Evolutionary conservation across 345 rosid genomes (phyloP).

Genomic region (Eucalyptus curtisii): DNA sequence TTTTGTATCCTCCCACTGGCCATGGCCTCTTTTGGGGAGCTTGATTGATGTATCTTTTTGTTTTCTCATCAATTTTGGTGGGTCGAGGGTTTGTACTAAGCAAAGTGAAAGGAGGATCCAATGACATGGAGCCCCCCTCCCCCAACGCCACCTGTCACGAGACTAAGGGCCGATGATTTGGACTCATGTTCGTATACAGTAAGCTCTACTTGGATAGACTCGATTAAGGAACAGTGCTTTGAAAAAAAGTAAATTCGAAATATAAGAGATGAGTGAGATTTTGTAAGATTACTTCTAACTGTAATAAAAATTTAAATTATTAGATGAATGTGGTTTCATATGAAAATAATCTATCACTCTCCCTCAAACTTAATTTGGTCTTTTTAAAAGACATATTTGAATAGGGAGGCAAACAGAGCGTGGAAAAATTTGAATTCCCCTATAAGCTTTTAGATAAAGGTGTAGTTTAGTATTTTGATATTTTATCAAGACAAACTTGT

Average conservation of each 20-base stretch:
- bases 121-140: neutral
- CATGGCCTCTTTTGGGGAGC: neutral
- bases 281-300: neutral
- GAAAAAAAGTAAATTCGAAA: neutral
- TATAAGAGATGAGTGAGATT: neutral
- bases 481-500: too few species aligned
- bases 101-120: neutral
- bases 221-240: neutral
- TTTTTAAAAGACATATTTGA: neutral
- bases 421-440: neutral
- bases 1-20: neutral
- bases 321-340: too few species aligned
- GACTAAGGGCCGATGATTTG: neutral
- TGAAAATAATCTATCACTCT: too few species aligned
- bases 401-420: rapidly evolving
- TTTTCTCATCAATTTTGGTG: neutral
- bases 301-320: too few species aligned
- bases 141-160: neutral
- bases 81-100: neutral
- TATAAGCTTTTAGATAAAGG: neutral
- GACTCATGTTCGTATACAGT: neutral
- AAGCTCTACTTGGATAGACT: neutral
- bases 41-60: neutral
- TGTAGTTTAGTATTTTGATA: too few species aligned
- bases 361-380: too few species aligned